These are phyloP conservation scores for Dimocarpus longan DNA, from an alignment of 345 rosid genomes.

Conservation along the genomic window DNA sequence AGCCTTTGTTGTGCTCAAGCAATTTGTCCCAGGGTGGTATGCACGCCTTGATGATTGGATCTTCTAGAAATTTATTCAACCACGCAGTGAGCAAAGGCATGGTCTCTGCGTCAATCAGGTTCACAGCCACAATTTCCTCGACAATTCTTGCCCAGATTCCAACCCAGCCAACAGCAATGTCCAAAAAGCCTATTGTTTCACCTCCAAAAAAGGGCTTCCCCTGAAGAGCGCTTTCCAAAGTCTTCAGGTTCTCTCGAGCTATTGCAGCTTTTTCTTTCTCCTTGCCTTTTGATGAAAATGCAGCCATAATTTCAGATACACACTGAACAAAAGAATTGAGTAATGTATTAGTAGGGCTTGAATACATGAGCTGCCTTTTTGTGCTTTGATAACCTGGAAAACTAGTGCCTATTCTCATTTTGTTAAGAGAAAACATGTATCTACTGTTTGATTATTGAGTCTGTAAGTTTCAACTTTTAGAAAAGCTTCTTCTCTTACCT, in stretches of 20 bases:
- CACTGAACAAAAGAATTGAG: constrained; percentile 16
- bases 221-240: constrained; percentile 22
- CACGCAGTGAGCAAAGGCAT: constrained; percentile 29
- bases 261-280: constrained; percentile 28
- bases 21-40: constrained; percentile 30
- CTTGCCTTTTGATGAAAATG: constrained; percentile 23
- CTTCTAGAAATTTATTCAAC: constrained; percentile 31
- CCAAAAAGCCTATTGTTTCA: constrained; percentile 27
- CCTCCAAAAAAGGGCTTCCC: constrained; percentile 39
- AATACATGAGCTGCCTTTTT: not conserved
- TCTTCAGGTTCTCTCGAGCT: constrained; percentile 32
- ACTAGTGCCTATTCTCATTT: not conserved
- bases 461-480: not conserved
- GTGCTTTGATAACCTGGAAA: not conserved
- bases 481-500: constrained; percentile 18
- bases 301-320: constrained; percentile 17
- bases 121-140: constrained; percentile 27
- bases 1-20: constrained; percentile 33
- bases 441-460: not conserved
- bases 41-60: constrained; percentile 29
- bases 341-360: not conserved
- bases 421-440: not conserved
- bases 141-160: constrained; percentile 32
- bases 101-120: constrained; percentile 31
- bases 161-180: constrained; percentile 35